Evolutionary conservation across 1,284 basidiomycete species (phyloP), one percentile per base, ranked within the genome.

Genomic region (Paramarasmius palmivorus): DNA sequence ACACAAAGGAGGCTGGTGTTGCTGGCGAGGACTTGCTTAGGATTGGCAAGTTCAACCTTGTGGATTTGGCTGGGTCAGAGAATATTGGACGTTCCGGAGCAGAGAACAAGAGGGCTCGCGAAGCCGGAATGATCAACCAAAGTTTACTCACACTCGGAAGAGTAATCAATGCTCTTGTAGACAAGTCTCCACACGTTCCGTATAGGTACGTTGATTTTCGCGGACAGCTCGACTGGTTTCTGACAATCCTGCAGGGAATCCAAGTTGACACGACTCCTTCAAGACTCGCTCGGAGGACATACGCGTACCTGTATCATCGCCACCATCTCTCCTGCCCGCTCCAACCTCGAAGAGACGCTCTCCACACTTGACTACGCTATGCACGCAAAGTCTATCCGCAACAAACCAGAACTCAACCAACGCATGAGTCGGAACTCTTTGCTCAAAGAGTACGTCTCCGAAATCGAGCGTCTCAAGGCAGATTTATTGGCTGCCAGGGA

Each of bases 51-150:
- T 82, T 99, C 52, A 98, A 99, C 70, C 84, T 99, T 17, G 97
- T 99, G 53, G 96, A 99, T 68, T 76, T 99, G 55, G 97, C 97
- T 36, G 97, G 97, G 5, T 96, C 93, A 3, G 97, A 99, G 72
- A 98, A 98, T 64, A 96, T 99, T 62, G 96, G 95, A 8, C 82
- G 96, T 15, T 95, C 92, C 0, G 97, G 97, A 6, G 97, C 97
- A 1, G 93, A 95, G 70, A 92, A 98, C 67, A 94, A 93, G 68
- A 81, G 95, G 53, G 97, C 96, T 2, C 80, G 94, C 60, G 97
- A 99, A 67, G 97, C 97, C 1, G 97, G 97, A 7, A 97, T 97
- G 91, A 99, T 99, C 72, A 99, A 99, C 67, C 94, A 98, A 72
- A 97, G 93, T 67, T 77, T 99, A 36, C 77, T 99, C 5, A 98